These are phyloP conservation scores for Tetracladium marchalianum DNA, from an alignment of 495 filamentous ascomycete genomes.

Conservation along the genomic window DNA sequence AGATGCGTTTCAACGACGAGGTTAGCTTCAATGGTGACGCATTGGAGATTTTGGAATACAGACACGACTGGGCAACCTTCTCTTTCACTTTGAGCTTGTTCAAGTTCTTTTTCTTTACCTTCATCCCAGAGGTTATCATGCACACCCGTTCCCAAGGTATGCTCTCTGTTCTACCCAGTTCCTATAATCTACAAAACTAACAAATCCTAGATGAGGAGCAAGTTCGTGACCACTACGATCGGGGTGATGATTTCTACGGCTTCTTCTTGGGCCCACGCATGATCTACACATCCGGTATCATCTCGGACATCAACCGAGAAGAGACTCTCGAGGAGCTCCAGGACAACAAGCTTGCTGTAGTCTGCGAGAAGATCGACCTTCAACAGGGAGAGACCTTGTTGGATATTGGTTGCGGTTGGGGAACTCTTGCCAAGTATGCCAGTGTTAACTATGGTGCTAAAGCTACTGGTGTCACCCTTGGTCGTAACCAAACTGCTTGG, in stretches of 20 bases:
- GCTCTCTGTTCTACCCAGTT: conserved; percentile 3
- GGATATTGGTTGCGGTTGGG: conserved; percentile 84
- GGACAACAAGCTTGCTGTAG: conserved; percentile 79
- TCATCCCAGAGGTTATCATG: conserved; percentile 68
- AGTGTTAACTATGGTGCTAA: conserved; percentile 68
- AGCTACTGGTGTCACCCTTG: conserved; percentile 71
- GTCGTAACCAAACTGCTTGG: conserved; percentile 78
- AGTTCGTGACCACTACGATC: conserved; percentile 79
- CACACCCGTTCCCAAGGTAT: conserved; percentile 67
- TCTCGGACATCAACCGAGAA: conserved; percentile 63
- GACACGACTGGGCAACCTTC: conserved; percentile 84
- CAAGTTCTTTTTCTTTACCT: conserved; percentile 59
- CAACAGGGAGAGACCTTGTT: conserved; percentile 62
- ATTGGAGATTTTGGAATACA: conserved; percentile 70
- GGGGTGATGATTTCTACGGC: conserved; percentile 80
- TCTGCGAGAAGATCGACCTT: conserved; percentile 77
- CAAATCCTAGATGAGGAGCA: conserved; percentile 65
- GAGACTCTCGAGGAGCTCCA: conserved; percentile 78
- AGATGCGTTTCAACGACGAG: conserved; percentile 81
- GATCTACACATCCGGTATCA: conserved; percentile 81
- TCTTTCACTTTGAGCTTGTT: conserved; percentile 62
- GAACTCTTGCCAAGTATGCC: conserved; percentile 72
- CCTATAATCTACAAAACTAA: not conserved
- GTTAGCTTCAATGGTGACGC: conserved; percentile 81
- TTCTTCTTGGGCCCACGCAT: conserved; percentile 88